Evolutionary conservation across 768 basidiomycete genomes (phyloP).

Genomic region (Boletus coccyginus): DNA sequence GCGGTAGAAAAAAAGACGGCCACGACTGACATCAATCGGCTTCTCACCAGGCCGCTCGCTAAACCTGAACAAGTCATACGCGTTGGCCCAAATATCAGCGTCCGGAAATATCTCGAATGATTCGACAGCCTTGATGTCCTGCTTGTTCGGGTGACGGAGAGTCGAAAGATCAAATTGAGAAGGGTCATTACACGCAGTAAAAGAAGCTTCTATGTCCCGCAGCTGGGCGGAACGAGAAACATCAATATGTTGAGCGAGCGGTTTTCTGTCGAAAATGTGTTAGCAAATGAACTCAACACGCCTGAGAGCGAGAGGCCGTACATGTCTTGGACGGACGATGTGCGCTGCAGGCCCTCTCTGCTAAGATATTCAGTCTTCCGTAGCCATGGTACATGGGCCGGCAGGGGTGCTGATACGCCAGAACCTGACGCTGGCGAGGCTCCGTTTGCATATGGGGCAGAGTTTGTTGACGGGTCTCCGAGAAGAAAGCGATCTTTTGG

Average conservation of each 20-base stretch:
- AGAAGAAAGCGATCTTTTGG: constrained; percentile 76
- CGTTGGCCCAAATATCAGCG: constrained; percentile 83
- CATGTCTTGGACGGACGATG: constrained; percentile 49
- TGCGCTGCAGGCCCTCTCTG: constrained; percentile 51
- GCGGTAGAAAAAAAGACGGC: neutral
- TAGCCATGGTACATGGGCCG: constrained; percentile 82
- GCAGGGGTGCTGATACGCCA: constrained; percentile 43
- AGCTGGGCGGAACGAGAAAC: constrained; percentile 74
- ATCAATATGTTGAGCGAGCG: constrained; percentile 52
- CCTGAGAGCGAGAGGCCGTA: constrained; percentile 31
- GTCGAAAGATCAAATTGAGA: constrained; percentile 55
- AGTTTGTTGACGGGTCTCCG: constrained; percentile 54
- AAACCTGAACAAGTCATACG: constrained; percentile 84
- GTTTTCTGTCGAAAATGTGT: constrained; percentile 41
- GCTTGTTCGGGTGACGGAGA: constrained; percentile 79
- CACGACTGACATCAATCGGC: constrained; percentile 53
- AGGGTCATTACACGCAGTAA: constrained; percentile 51
- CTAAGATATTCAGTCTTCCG: constrained; percentile 90
- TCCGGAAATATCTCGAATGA: constrained; percentile 85
- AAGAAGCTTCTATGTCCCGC: constrained; percentile 75
- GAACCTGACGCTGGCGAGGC: constrained; percentile 33
- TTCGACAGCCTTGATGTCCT: constrained; percentile 69
- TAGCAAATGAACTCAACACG: neutral
- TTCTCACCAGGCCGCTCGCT: constrained; percentile 85
- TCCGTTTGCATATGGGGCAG: constrained; percentile 42